A percentile compares a stretch with the other conserved stretches of the same genome.
These are phyloP conservation scores for Durusdinium trenchii DNA, from an alignment of 73 alveolate genomes.

Conservation along the genomic window DNA sequence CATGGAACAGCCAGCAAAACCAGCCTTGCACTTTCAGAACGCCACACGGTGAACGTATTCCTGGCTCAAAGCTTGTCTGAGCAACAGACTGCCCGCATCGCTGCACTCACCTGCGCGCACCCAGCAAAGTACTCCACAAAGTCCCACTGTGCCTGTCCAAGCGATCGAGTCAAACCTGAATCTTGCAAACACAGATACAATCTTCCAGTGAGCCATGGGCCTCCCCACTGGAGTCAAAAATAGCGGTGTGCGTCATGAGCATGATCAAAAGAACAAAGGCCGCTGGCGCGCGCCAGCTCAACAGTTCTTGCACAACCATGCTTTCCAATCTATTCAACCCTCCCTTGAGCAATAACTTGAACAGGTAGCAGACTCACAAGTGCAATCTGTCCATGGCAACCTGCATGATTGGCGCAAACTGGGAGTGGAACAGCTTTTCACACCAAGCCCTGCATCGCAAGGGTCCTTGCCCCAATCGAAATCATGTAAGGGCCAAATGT, in stretches of 20 bases:
- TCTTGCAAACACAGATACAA: background rate
- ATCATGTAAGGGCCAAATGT: background rate
- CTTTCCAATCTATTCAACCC: background rate
- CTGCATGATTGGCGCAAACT: background rate
- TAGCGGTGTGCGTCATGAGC: background rate
- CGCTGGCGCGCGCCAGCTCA: background rate
- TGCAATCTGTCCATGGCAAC: background rate
- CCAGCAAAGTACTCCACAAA: background rate
- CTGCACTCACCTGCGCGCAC: background rate
- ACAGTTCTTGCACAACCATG: background rate
- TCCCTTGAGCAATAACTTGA: background rate
- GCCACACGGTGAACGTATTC: background rate
- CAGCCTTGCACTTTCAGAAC: background rate
- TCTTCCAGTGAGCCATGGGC: background rate
- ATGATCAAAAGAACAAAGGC: background rate
- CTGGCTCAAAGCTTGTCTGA: no score
- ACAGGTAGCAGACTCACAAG: background rate
- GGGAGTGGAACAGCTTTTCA: no score
- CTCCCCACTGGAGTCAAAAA: background rate
- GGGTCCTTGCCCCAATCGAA: background rate
- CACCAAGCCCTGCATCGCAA: no score
- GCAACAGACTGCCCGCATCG: background rate
- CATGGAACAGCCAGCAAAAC: background rate
- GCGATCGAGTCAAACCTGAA: background rate
- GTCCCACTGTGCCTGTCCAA: no score